phyloP scores from a whole-genome alignment of 2,329 filamentous ascomycete genomes.

The Uncinocarpus reesii region DNA sequence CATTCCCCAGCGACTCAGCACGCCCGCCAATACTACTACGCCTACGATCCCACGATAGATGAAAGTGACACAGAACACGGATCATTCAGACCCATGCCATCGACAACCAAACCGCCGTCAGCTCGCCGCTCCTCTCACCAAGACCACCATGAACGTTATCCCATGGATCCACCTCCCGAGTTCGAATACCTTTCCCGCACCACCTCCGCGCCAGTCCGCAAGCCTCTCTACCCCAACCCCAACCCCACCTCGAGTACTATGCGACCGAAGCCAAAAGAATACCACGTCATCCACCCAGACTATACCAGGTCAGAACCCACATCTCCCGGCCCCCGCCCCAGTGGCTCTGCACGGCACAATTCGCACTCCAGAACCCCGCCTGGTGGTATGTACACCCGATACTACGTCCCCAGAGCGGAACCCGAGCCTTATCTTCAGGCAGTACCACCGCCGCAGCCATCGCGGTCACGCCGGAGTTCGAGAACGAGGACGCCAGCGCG shows the following conservation, averaged over 20 bases:
- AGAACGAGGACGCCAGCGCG: not conserved
- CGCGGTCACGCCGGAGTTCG: not conserved
- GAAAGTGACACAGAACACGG: not conserved
- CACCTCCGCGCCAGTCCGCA: not conserved
- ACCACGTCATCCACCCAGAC: constrained; percentile 1
- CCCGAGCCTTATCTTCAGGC: not conserved
- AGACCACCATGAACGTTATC: constrained; percentile 1
- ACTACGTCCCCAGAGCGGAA: constrained; percentile 3
- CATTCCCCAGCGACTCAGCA: not conserved
- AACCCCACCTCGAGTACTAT: not conserved
- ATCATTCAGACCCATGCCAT: not conserved
- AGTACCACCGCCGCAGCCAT: no score
- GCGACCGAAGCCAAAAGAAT: constrained; percentile 1
- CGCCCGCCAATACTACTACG: not conserved
- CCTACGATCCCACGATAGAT: constrained; percentile 4
- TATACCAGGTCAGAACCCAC: constrained; percentile 1
- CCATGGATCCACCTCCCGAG: not conserved
- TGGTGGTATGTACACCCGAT: not conserved
- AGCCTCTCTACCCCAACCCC: constrained; percentile 1
- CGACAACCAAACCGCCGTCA: not conserved
- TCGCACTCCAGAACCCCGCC: constrained; percentile 4
- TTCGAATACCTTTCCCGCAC: constrained; percentile 1
- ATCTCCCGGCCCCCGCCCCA: not conserved
- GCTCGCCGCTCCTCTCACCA: not conserved
- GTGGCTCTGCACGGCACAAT: not conserved